These are phyloP conservation scores for Boechera stricta DNA, from an alignment of 345 rosid species.

Conservation along the genomic window DNA sequence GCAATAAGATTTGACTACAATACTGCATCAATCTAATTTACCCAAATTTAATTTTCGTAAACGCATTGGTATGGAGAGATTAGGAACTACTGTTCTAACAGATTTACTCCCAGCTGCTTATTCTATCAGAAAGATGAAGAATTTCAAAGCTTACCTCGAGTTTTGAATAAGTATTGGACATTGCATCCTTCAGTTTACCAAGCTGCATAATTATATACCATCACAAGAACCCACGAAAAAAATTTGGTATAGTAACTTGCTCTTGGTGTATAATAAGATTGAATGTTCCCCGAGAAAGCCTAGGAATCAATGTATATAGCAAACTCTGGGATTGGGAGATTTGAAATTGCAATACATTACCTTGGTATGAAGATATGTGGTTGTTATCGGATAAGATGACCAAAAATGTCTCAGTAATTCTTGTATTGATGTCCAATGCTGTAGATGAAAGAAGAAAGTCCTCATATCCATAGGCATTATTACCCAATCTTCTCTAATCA, in stretches of 20 bases:
- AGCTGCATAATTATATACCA: slow-evolving; percentile 55
- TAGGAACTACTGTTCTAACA: slow-evolving; percentile 19
- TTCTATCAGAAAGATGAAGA: not conserved
- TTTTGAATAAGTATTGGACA: slow-evolving; percentile 83
- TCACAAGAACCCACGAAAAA: not conserved
- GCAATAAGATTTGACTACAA: not conserved
- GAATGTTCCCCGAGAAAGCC: not conserved
- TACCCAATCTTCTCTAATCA: slow-evolving; percentile 11
- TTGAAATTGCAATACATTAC: slow-evolving; percentile 45
- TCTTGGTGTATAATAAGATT: slow-evolving; percentile 5
- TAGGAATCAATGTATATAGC: not conserved
- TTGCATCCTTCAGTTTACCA: slow-evolving; percentile 79
- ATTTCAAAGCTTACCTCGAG: slow-evolving; percentile 62
- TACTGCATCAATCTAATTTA: not conserved
- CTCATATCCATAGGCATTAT: slow-evolving; percentile 15
- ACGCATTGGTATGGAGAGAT: slow-evolving; percentile 12
- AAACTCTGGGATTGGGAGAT: slow-evolving; percentile 2
- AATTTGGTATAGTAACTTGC: not conserved
- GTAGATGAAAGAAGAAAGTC: slow-evolving; percentile 36
- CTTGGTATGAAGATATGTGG: slow-evolving; percentile 72
- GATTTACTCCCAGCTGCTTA: slow-evolving; percentile 24
- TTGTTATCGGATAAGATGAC: slow-evolving; percentile 95
- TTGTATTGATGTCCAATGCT: slow-evolving; percentile 83
- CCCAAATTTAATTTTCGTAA: not conserved
- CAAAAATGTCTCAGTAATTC: slow-evolving; percentile 87